phyloP scores from a whole-genome alignment of 129 eudicot species.

The Kitagawia praeruptora region DNA sequence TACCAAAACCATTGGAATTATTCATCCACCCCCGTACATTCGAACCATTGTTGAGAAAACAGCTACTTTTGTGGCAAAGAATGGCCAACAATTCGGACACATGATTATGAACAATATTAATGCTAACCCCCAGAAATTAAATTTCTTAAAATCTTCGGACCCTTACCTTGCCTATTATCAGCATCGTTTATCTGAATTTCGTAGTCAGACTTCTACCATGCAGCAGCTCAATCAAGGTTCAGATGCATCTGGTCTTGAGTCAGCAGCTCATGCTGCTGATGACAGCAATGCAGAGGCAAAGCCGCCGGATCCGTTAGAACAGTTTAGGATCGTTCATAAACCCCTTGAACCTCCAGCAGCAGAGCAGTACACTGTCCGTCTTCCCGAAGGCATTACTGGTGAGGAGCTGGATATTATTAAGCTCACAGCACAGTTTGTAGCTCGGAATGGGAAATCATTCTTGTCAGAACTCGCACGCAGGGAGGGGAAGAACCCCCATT shows the following conservation, averaged over 20 bases:
- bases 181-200: conserved; percentile 69
- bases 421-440: conserved; percentile 92
- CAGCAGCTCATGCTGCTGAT: conserved; percentile 31
- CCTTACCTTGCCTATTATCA: conserved; percentile 90
- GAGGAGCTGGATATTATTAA: no score
- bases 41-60: no score
- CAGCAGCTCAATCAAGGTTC: conserved; percentile 30
- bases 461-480: conserved; percentile 72
- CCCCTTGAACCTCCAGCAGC: conserved; percentile 88
- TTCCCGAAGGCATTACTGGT: conserved; percentile 85
- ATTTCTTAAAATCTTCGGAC: conserved; percentile 66
- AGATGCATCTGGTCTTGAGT: conserved; percentile 37
- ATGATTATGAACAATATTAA: conserved; percentile 56
- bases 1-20: no score
- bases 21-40: no score
- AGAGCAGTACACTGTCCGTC: conserved; percentile 79
- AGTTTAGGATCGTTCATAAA: conserved; percentile 56
- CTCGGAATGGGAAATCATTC: conserved; percentile 57
- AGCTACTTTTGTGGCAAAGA: no score
- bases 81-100: conserved; percentile 76
- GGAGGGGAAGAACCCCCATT: conserved; percentile 76
- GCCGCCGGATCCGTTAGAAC: conserved; percentile 67
- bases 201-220: conserved; percentile 41
- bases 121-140: conserved; percentile 78
- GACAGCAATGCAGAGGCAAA: conserved; percentile 32